phyloP scores from a whole-genome alignment of 2,329 filamentous ascomycete genomes.

The Periconia digitata region DNA sequence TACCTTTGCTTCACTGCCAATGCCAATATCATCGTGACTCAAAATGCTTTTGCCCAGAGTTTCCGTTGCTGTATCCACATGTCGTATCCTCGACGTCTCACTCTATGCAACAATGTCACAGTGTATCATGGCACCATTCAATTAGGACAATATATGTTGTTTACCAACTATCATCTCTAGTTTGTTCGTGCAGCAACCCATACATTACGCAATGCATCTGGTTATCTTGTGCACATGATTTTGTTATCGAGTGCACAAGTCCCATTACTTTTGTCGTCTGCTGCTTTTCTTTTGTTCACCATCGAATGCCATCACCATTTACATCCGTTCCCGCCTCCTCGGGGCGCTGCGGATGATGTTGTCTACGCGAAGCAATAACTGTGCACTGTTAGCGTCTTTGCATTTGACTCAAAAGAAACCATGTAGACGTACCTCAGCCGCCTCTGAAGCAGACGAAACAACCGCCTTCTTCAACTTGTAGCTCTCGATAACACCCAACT shows the following conservation, averaged over 20 bases:
- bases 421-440: slow-evolving; percentile 74
- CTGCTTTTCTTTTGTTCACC: slow-evolving; percentile 17
- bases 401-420: slow-evolving; percentile 3
- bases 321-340: slow-evolving; percentile 76
- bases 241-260: slow-evolving; percentile 16
- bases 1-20: too few species aligned
- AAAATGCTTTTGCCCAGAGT: too few species aligned
- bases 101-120: too few species aligned
- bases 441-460: slow-evolving; percentile 92
- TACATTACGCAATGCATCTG: background rate
- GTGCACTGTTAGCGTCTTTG: slow-evolving; percentile 32
- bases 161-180: too few species aligned
- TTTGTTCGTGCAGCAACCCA: slow-evolving; percentile 15
- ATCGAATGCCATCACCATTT: slow-evolving; percentile 23
- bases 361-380: slow-evolving; percentile 91
- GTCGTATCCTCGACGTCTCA: too few species aligned
- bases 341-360: slow-evolving; percentile 97
- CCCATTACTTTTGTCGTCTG: slow-evolving; percentile 22
- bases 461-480: slow-evolving; percentile 99
- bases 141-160: too few species aligned
- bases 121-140: too few species aligned
- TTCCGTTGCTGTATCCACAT: too few species aligned
- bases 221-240: slow-evolving; percentile 14
- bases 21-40: too few species aligned
- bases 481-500: slow-evolving; percentile 92